These are phyloP conservation scores for Paspalum notatum DNA, from an alignment of 176 grass and related monocot species.

Conservation along the genomic window DNA sequence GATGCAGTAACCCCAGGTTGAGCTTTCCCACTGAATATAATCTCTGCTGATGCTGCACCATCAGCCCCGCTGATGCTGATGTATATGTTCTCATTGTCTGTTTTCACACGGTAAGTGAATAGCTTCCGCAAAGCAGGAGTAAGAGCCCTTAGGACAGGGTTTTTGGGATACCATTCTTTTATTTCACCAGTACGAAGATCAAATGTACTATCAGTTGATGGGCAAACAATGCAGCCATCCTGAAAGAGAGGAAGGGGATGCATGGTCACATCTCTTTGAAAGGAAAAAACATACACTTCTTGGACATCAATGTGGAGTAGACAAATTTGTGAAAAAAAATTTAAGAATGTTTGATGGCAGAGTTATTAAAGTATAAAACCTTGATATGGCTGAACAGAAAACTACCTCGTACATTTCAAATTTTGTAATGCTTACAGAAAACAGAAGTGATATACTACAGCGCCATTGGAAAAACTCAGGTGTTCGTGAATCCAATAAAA, in stretches of 20 bases:
- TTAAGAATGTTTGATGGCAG: background rate
- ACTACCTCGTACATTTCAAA: background rate
- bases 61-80: conserved; percentile 67
- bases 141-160: conserved; percentile 86
- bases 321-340: background rate
- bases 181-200: conserved; percentile 85
- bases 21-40: conserved; percentile 89
- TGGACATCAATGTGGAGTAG: background rate
- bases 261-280: background rate
- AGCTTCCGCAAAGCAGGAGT: conserved; percentile 85
- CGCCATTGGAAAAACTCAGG: background rate
- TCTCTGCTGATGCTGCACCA: conserved; percentile 73
- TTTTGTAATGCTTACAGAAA: background rate
- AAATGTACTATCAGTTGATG: conserved; percentile 94
- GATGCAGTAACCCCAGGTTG: conserved; percentile 82
- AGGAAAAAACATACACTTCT: background rate
- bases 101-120: conserved; percentile 75
- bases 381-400: background rate
- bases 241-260: conserved; percentile 34
- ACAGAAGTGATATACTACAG: background rate
- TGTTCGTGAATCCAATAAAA: background rate
- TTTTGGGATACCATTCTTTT: conserved; percentile 98
- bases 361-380: background rate
- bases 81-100: conserved; percentile 79
- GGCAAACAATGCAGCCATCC: conserved; percentile 95